phyloP scores from a whole-genome alignment of 306 rosid species.

The Alnus glutinosa region DNA sequence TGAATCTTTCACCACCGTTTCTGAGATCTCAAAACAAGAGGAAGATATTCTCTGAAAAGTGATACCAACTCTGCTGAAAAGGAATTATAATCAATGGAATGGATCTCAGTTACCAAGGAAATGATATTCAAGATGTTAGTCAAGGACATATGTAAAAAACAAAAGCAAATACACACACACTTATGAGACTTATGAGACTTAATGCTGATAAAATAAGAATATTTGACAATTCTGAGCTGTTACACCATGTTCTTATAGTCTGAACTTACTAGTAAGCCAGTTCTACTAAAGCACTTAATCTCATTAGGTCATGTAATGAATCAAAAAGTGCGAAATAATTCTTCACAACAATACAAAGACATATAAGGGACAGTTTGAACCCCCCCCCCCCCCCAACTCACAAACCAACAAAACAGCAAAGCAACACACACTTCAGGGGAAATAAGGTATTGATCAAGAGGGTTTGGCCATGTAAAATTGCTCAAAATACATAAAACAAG shows the following conservation, averaged over 20 bases:
- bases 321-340: neutral
- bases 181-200: neutral
- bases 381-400: neutral
- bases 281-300: neutral
- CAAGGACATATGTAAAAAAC: neutral
- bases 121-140: neutral
- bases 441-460: neutral
- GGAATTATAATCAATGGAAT: constrained; percentile 29
- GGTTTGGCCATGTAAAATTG: constrained; percentile 16
- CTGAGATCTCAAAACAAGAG: constrained; percentile 56
- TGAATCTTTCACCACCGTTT: constrained; percentile 40
- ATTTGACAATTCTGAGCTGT: neutral
- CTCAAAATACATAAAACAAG: constrained; percentile 1
- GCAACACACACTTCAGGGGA: neutral
- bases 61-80: constrained; percentile 53
- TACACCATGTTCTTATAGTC: neutral
- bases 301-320: neutral
- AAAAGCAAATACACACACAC: neutral
- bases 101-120: neutral
- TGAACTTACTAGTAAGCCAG: neutral
- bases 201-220: neutral
- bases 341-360: neutral
- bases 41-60: constrained; percentile 39
- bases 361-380: neutral
- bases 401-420: neutral